These are phyloP conservation scores for Fusarium dlaminii DNA, from an alignment of 2,329 filamentous ascomycete species.

Conservation along the genomic window DNA sequence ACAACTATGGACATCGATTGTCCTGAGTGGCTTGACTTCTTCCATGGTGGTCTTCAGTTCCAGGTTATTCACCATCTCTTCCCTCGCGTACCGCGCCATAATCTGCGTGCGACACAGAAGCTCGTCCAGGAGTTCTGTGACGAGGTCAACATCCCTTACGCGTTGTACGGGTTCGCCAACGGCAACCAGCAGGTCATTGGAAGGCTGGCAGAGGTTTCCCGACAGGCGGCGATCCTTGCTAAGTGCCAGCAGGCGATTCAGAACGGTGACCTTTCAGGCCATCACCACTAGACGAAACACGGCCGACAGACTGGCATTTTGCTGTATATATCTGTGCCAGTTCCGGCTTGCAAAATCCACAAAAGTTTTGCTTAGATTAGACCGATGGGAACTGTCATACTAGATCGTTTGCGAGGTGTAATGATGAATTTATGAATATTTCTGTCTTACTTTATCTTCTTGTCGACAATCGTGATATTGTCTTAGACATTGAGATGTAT, in stretches of 20 bases:
- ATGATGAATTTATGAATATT: constrained; percentile 12
- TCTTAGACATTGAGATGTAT: neutral
- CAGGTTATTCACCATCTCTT: constrained; percentile 89
- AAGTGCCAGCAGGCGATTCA: constrained; percentile 72
- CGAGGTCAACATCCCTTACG: constrained; percentile 85
- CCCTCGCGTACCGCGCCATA: constrained; percentile 85
- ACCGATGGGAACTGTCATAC: neutral
- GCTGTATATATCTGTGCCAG: constrained; percentile 20
- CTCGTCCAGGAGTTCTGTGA: constrained; percentile 83
- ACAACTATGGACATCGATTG: constrained; percentile 96
- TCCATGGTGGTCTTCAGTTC: constrained; percentile 90
- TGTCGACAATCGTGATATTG: constrained; percentile 10
- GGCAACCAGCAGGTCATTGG: constrained; percentile 85
- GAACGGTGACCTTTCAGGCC: constrained; percentile 42
- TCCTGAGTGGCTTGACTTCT: constrained; percentile 86
- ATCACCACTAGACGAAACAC: constrained; percentile 21
- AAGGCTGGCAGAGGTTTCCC: constrained; percentile 79
- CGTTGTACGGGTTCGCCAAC: constrained; percentile 84
- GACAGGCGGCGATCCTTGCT: constrained; percentile 79
- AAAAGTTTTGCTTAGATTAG: constrained; percentile 1
- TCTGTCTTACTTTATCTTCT: neutral
- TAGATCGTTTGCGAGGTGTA: constrained; percentile 1
- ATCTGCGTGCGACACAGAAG: constrained; percentile 77
- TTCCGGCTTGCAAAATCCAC: neutral
- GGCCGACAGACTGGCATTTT: neutral